Conservation (phyloP, 2,329 filamentous ascomycete genomes). For the Chrysoporthe puriensis region DNA sequence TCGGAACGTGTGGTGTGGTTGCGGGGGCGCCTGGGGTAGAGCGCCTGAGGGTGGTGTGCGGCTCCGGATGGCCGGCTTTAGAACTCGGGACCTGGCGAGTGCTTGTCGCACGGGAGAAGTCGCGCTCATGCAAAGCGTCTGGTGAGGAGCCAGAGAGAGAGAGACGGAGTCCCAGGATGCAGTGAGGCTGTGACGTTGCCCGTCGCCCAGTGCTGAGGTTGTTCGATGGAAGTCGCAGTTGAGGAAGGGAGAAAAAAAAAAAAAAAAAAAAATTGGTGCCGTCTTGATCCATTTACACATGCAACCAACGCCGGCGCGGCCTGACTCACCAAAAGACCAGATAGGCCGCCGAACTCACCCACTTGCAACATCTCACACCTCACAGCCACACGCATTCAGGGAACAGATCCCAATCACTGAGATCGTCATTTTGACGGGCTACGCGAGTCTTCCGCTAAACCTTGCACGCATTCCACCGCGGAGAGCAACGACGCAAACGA, state of each 20-base stretch:
- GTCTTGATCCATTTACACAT: background rate
- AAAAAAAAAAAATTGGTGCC: background rate
- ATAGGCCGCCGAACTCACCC: background rate
- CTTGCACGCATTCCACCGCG: too few species aligned
- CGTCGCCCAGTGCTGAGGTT: too few species aligned
- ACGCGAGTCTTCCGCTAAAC: background rate
- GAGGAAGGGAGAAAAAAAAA: background rate
- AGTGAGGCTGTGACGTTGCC: too few species aligned
- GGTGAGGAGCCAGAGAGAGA: too few species aligned
- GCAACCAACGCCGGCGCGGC: background rate
- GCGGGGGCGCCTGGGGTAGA: background rate
- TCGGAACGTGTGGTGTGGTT: background rate
- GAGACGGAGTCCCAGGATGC: too few species aligned
- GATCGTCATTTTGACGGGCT: background rate
- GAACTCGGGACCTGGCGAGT: too few species aligned
- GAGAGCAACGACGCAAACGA: background rate
- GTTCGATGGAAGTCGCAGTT: background rate
- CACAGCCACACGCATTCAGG: background rate
- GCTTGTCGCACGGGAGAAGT: too few species aligned
- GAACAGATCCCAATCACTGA: background rate
- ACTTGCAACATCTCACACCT: background rate
- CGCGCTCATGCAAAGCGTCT: too few species aligned
- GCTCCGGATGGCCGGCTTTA: too few species aligned
- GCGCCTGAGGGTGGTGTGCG: background rate
- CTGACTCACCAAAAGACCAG: slow-evolving; percentile 1